These are phyloP conservation scores for Dendrocalamus latiflorus DNA, from an alignment of 202 grass and related monocot species.

Conservation along the genomic window DNA sequence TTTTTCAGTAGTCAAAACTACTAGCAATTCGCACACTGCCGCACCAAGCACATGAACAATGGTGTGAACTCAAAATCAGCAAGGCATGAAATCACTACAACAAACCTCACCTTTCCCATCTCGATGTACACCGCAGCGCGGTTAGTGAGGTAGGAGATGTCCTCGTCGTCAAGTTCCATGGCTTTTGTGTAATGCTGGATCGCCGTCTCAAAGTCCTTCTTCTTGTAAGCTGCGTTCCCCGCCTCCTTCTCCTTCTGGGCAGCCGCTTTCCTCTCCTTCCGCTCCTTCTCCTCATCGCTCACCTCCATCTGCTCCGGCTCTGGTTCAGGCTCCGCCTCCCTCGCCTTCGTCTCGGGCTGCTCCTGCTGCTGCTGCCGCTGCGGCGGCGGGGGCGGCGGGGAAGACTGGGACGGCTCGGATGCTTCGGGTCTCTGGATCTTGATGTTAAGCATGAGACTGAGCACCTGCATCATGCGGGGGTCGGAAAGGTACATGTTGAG, in stretches of 20 bases:
- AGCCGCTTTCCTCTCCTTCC: conserved; percentile 65
- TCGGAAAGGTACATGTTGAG: conserved; percentile 72
- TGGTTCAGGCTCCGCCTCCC: conserved; percentile 36
- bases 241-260: conserved; percentile 86
- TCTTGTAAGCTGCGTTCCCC: conserved; percentile 94
- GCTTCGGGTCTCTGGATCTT: conserved; percentile 57
- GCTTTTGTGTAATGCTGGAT: conserved; percentile 84
- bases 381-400: background rate
- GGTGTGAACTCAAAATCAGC: background rate
- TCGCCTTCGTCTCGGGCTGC: conserved; percentile 32
- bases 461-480: conserved; percentile 94
- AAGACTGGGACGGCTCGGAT: conserved; percentile 38
- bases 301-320: conserved; percentile 84
- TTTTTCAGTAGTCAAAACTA: background rate
- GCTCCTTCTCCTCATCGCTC: conserved; percentile 49
- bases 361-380: too few species aligned
- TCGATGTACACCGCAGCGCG: too few species aligned
- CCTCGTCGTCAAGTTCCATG: too few species aligned
- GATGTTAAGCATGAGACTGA: conserved; percentile 92
- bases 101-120: too few species aligned
- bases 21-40: background rate
- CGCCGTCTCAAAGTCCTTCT: conserved; percentile 90
- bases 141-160: too few species aligned
- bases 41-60: background rate
- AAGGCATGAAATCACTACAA: background rate